Percentiles rank a stretch among this genome's conserved stretches.
phyloP scores from a whole-genome alignment of 345 rosid genomes.

The Citrus maxima region DNA sequence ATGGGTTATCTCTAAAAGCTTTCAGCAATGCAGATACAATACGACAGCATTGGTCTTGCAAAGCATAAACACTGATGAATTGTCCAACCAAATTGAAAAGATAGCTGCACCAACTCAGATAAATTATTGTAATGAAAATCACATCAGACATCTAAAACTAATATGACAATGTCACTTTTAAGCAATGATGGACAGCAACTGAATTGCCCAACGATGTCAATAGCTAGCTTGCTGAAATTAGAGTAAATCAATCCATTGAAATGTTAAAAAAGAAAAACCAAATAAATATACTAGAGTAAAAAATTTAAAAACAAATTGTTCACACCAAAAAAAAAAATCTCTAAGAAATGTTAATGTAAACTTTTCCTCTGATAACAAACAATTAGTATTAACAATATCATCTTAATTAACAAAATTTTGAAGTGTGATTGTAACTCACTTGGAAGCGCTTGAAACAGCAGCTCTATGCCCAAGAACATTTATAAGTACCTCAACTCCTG shows the following conservation, averaged over 20 bases:
- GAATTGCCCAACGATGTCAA: not conserved
- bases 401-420: not conserved
- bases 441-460: constrained; percentile 72
- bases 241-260: not conserved
- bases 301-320: no score
- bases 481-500: constrained; percentile 78
- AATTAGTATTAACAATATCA: not conserved
- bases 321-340: no score
- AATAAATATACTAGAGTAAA: no score
- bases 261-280: no score
- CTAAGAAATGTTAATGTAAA: not conserved
- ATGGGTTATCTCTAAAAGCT: constrained; percentile 49
- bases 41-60: constrained; percentile 88
- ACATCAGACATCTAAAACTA: not conserved
- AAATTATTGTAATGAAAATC: constrained; percentile 7
- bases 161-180: not conserved
- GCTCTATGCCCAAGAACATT: constrained; percentile 70
- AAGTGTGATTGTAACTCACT: constrained; percentile 41
- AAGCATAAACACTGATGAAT: constrained; percentile 53
- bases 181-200: not conserved
- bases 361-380: not conserved
- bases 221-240: not conserved
- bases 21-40: constrained; percentile 61
- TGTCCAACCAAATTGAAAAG: constrained; percentile 85
- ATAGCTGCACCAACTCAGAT: constrained; percentile 54